Base-by-base conservation (phyloP, 2,329 filamentous ascomycete species). In the Xylaria multiplex region DNA sequence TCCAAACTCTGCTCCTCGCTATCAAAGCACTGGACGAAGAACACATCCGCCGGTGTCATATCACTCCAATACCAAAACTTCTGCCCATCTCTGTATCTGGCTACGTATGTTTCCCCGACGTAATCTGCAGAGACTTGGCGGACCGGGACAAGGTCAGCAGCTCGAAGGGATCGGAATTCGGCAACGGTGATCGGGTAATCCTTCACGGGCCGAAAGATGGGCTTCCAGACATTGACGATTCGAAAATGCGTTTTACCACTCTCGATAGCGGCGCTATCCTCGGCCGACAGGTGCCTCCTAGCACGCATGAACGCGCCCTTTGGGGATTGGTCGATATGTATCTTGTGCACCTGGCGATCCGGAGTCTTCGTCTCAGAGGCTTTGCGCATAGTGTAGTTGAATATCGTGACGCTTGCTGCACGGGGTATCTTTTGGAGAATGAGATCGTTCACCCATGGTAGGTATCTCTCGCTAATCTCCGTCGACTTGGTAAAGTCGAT, bases 191-290 rank as follows among this genome's bases (percentile, higher is more conserved):
- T 16, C 7, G 60, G 60, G 27, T 63, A 45, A 13, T 63, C 60
- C 9, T 19, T 22, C 2, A 63, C 45, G 8, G 43, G 19, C 5
- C 35, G 27, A n/a, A 50, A 57, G 8, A 63, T 5, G 24, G 60
- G 60, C n/a, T 58, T 63, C 60, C 60, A 63, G 13, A 63, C 52
- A 19, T 63, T 63, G 27, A 63, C 43, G n/a, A 63, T 63, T n/a
- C 53, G 60, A n/a, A 63, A 63, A 19, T 57, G 13, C 2, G 53
- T 32, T 19, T 63, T 13, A 3, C 60, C 60, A 9, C 52, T 63
- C 35, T 63, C 53, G 14, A 63, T 63, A 6, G n/a, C 42, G 2
- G n/a, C 24, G 13, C 9, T 27, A 37, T 61, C 24, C 8, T 57
- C 24, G 5, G 30, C 27, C 16, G 53, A 7, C 2, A 56, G 46